Evolutionary conservation across 2,329 filamentous ascomycete genomes (phyloP).

Genomic region (Aspergillus sp.): DNA sequence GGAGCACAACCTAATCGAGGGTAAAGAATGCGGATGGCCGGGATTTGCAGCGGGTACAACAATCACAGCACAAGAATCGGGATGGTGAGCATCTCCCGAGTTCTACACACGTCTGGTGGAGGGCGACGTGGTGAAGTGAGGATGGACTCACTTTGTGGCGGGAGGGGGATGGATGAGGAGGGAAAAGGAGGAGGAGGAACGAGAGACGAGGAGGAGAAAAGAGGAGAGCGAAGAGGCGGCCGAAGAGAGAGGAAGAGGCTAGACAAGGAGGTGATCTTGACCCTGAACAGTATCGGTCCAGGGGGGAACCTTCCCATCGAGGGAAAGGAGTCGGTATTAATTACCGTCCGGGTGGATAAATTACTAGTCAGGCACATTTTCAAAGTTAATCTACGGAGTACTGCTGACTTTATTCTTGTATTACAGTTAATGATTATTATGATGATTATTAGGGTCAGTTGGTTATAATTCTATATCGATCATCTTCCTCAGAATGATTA

Average conservation of each 20-base stretch:
- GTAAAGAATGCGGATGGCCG: slow-evolving; percentile 12
- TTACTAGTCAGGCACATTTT: not conserved
- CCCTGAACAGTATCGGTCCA: slow-evolving; percentile 12
- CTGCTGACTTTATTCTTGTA: too few species aligned
- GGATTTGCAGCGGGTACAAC: slow-evolving; percentile 32
- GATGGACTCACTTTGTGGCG: slow-evolving; percentile 11
- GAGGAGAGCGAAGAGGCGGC: slow-evolving; percentile 14
- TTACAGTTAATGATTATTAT: too few species aligned
- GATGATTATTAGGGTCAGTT: too few species aligned
- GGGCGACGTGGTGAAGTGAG: slow-evolving; percentile 12
- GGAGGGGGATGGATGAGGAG: slow-evolving; percentile 2
- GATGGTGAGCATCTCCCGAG: slow-evolving; percentile 44
- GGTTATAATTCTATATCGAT: too few species aligned
- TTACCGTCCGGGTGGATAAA: slow-evolving; percentile 1
- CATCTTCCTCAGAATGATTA: too few species aligned
- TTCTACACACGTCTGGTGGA: slow-evolving; percentile 11
- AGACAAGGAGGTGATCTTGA: slow-evolving; percentile 21
- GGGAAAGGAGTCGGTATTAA: slow-evolving; percentile 1
- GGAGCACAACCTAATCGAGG: slow-evolving; percentile 28
- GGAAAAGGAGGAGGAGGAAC: slow-evolving; percentile 8
- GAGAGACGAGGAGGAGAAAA: slow-evolving; percentile 13
- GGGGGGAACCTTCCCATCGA: slow-evolving; percentile 9
- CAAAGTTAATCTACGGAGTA: too few species aligned
- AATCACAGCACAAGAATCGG: slow-evolving; percentile 22
- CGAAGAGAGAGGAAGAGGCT: slow-evolving; percentile 14